phyloP scores from a whole-genome alignment of 495 filamentous ascomycete species.

The Letharia lupina region DNA sequence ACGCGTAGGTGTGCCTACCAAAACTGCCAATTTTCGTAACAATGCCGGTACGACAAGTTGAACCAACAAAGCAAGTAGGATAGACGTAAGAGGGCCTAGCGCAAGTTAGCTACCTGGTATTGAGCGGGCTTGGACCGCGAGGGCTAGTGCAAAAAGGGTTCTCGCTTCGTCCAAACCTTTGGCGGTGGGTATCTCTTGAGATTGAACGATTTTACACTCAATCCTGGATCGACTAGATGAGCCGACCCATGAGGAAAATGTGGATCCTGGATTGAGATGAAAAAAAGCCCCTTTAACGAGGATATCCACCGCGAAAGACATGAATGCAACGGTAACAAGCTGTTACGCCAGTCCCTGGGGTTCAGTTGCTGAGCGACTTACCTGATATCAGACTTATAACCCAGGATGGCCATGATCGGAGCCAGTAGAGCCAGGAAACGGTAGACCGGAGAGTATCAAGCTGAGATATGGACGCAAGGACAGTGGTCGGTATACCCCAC shows the following conservation, averaged over 20 bases:
- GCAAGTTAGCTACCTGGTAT: slow-evolving; percentile 6
- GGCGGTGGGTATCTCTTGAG: background rate
- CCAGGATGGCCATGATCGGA: slow-evolving; percentile 54
- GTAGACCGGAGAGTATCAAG: slow-evolving; percentile 58
- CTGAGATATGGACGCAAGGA: slow-evolving; percentile 76
- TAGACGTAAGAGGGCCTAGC: slow-evolving; percentile 22
- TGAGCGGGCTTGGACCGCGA: background rate
- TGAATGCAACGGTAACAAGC: background rate
- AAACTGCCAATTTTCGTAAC: slow-evolving; percentile 59
- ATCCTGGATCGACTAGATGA: background rate
- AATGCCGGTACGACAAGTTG: slow-evolving; percentile 75
- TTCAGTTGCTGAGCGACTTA: slow-evolving; percentile 54
- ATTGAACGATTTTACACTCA: background rate
- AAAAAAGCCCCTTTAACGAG: background rate
- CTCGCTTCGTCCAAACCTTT: background rate
- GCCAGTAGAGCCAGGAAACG: slow-evolving; percentile 63
- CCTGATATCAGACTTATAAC: slow-evolving; percentile 72
- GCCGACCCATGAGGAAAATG: background rate
- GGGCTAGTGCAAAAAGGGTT: background rate
- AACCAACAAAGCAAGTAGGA: slow-evolving; percentile 45
- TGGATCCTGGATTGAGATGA: background rate
- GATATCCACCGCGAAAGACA: background rate
- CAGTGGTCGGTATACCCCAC: slow-evolving; percentile 89
- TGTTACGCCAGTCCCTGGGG: background rate
- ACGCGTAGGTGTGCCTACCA: slow-evolving; percentile 77